Evolutionary conservation across 768 basidiomycete species (phyloP), one percentile per base, ranked within the genome.

Genomic region (Chalciporus piperatus): DNA sequence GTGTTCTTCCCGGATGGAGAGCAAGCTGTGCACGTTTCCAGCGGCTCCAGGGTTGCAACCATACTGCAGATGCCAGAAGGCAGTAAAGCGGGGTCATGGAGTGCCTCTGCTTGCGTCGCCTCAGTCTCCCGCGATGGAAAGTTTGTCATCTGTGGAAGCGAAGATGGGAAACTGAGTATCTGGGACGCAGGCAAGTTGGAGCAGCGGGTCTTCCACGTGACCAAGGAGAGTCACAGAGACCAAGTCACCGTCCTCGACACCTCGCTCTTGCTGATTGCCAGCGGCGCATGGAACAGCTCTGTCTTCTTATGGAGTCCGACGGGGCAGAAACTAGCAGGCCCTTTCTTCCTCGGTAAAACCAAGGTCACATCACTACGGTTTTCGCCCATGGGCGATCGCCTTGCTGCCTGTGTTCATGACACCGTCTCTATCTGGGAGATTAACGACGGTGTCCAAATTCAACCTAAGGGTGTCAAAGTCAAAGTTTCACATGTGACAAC

Each of bases 1-100:
- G 46, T 6, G 16, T 49, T 52, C 33, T 52, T 52, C 41, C 51
- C 51, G 6, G 38, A 30, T 22, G 23, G 32, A 14, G 22, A 52
- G 30, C 39, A 32, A 17, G 51, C 47, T 16, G 19, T 49, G 11
- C 51, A 52, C 6, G 47, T 52, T 19, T 41, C 46, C 7, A 3
- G 10, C 47, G 23, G 13, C 4, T 35, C 33, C 14, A 35, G 16
- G 33, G 23, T 52, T 41, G 51, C 47, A 39, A 52, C 47, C 11
- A 25, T 52, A 16, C 6, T 49, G 9, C 51, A 41, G 27, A 12
- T 41, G 16, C 23, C 25, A 33, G 25, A 52, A 4, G 16, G 40
- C 6, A 6, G 10, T 16, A 41, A 14, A 27, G 17, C 20, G 10
- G 39, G 40, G 12, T 35, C 40, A 20, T 41, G 39, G 51, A 41